Evolutionary conservation across 306 rosid species (phyloP), one percentile per base, ranked within the genome.

Genomic region (Arachis hypogaea): DNA sequence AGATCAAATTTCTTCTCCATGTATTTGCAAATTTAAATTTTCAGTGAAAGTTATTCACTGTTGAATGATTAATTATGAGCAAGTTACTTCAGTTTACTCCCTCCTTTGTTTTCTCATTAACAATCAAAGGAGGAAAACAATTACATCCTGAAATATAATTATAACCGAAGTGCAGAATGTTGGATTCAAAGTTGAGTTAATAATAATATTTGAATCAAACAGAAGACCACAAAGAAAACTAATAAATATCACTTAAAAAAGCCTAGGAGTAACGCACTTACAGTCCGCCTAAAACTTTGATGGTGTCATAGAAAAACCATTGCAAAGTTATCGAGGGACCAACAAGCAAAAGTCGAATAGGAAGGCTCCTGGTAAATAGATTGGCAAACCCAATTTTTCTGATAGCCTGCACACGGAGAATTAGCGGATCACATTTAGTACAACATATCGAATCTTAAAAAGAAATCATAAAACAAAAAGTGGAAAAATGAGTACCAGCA

Each of bases 221-320:
- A 59, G 47, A 74, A 51, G 14, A 69, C 52, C 58, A 50, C 51
- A 45, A 9, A 43, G 47, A 7, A 73, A 45, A 65, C 22, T 41
- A 61, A 11, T 50, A 55, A 72, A 76, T 60, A 67, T 58, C 11
- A 66, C 65, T 63, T 80, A 67, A 59, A 58, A 70, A 41, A 75
- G 77, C 64, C 7, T 45, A 28, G 66, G 77, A 60, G 78, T 45
- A 52, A 74, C 41, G 78, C 40, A 86, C 98, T 89, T 88, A 93
- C 98, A 93, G 12, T 81, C 98, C 98, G 44, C 87, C 85, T 57
- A 91, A 74, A 50, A 91, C 72, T 85, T 93, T 91, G 76, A 91
- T 88, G 77, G 90, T 87, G 88, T 93, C 98, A 67, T 93, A 93
- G 82, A 91, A 89, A 76, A 93, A 91, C 98, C 98, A 93, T 66